Evolutionary conservation across 805 yeast species (phyloP), one percentile per base, ranked within the genome.

Genomic region (Barnettozyma californica): DNA sequence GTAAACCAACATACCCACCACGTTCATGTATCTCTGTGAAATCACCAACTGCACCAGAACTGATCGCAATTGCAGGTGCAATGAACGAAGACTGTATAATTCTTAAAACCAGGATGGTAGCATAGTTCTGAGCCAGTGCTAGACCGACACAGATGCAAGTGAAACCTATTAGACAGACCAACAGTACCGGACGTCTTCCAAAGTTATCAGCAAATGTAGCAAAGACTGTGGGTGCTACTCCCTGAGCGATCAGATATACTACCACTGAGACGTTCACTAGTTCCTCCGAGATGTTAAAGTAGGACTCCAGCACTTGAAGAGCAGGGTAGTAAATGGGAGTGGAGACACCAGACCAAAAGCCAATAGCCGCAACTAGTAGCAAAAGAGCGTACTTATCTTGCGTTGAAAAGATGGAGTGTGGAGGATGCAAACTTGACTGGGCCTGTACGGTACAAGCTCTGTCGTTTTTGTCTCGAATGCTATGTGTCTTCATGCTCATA

Each of bases 241-340:
- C 96, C 66, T 89, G 97, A 47, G 84, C 75, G 10, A 87, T 62
- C 45, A 86, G 74, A 57, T 88, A 89, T 0, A 87, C 82, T 1
- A 89, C 90, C 33, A 90, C 84, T 1, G 95, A 79, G 14, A 85
- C 58, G 59, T 88, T 86, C 46, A 82, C 79, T 47, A 71, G 66
- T 46, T 80, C 83, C 42, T 78, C 78, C 2, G 80, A 58, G 5
- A 83, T 76, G 41, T 73, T 43, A 56, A 89, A 86, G 26, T 78
- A 64, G 0, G 63, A 53, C 43, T 81, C 78, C 9, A 90, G 67
- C 5, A 74, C 69, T 0, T 82, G 78, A 16, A 89, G 65, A 0
- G 89, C 89, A 0, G 95, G 95, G 65, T 86, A 84, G 61, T 86
- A 89, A 11, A 88, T 86, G 0, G 95, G 86, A 54, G 84, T 77